Percentiles rank a stretch among this genome's conserved stretches.
Evolutionary conservation across 2,329 filamentous ascomycete species (phyloP).

Genomic region (Chaetomium sp.): DNA sequence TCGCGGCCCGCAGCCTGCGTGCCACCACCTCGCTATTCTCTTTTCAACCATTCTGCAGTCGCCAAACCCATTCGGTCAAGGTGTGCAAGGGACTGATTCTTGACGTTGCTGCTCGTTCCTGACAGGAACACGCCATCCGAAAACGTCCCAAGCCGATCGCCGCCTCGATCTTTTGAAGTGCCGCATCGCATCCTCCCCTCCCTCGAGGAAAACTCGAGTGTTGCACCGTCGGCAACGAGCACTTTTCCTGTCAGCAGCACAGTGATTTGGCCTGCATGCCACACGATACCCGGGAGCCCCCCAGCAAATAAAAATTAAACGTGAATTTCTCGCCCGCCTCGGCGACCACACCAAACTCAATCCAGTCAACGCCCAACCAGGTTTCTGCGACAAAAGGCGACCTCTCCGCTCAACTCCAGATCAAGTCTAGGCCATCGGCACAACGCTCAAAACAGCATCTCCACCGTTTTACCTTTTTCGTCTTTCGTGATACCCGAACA

Average conservation of each 20-base stretch:
- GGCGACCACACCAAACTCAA: constrained; percentile 41
- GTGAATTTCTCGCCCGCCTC: constrained; percentile 43
- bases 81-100: constrained; percentile 28
- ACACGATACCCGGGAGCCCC: constrained; percentile 26
- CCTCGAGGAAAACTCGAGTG: constrained; percentile 9
- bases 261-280: constrained; percentile 22
- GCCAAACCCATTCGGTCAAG: constrained; percentile 41
- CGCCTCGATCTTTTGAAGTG: constrained; percentile 12
- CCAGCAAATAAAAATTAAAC: constrained; percentile 35
- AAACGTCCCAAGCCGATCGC: constrained; percentile 26
- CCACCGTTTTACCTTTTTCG: constrained; percentile 50
- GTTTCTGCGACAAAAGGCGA: constrained; percentile 48
- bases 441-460: constrained; percentile 60
- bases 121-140: constrained; percentile 33
- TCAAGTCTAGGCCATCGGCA: constrained; percentile 61
- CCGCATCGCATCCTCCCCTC: not conserved
- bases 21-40: constrained; percentile 45
- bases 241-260: constrained; percentile 13
- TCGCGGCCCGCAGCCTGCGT: constrained; percentile 38
- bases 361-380: constrained; percentile 46
- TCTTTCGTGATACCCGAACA: constrained; percentile 42
- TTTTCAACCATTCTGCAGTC: constrained; percentile 45
- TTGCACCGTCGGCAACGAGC: constrained; percentile 19
- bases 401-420: constrained; percentile 52
- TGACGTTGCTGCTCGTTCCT: constrained; percentile 29